These are phyloP conservation scores for Collybiopsis confluens DNA, from an alignment of 768 basidiomycete genomes.

Conservation along the genomic window DNA sequence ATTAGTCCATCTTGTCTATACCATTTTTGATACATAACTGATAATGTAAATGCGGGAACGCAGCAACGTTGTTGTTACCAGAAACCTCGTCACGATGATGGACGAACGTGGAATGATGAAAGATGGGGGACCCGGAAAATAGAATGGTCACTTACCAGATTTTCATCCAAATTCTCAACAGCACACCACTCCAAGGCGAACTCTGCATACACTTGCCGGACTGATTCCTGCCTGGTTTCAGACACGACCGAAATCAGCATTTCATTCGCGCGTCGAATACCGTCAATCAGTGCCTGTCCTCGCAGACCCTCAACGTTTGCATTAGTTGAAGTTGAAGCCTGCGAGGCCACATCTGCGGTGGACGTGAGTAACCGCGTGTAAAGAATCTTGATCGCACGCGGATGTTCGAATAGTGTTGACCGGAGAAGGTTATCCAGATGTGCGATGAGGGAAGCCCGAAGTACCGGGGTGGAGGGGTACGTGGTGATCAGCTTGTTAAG, in stretches of 20 bases:
- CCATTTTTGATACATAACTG: not conserved
- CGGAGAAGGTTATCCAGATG: slow-evolving; percentile 34
- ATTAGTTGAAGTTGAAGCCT: slow-evolving; percentile 1
- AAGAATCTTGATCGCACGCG: slow-evolving; percentile 31
- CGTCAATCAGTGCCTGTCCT: slow-evolving; percentile 34
- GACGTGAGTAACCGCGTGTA: slow-evolving; percentile 27
- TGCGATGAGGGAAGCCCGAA: slow-evolving; percentile 33
- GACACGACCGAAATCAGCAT: slow-evolving; percentile 22
- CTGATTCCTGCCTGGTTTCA: slow-evolving; percentile 19
- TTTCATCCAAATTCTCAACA: slow-evolving; percentile 38
- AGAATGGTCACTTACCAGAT: slow-evolving; percentile 35
- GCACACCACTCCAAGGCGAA: slow-evolving; percentile 53
- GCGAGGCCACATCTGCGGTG: not conserved
- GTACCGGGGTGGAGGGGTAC: slow-evolving; percentile 29
- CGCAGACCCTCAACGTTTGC: slow-evolving; percentile 10
- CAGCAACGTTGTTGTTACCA: not conserved
- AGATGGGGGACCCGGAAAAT: not conserved
- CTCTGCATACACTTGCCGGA: slow-evolving; percentile 35
- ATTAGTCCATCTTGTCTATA: slow-evolving; percentile 1
- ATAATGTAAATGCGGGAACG: not conserved
- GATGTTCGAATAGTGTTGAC: slow-evolving; percentile 26
- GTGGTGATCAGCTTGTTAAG: slow-evolving; percentile 33
- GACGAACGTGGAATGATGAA: not conserved
- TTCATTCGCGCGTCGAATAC: slow-evolving; percentile 33
- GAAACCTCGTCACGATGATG: no score